Conservation (phyloP, 2,329 filamentous ascomycete species). For the Sporothrix sp. region DNA sequence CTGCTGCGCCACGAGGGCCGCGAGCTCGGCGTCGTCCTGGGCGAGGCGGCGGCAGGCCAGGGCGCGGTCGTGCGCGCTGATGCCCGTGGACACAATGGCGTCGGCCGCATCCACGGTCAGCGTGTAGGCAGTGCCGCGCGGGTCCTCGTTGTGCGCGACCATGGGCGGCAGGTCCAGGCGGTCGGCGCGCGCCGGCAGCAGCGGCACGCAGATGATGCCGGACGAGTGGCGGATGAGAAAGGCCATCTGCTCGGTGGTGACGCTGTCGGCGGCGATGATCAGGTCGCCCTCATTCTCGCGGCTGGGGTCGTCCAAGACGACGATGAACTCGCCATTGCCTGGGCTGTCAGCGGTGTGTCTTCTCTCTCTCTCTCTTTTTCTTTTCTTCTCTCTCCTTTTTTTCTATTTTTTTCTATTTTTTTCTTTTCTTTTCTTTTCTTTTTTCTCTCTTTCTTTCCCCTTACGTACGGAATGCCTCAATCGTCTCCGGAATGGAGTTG, state of each 20-base stretch:
- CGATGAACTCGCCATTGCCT: constrained; percentile 60
- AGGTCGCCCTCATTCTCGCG: constrained; percentile 98
- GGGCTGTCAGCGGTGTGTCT: neutral
- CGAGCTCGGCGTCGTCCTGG: constrained; percentile 14
- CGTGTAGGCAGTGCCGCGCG: constrained; percentile 86
- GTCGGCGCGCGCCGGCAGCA: constrained; percentile 58
- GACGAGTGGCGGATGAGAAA: constrained; percentile 91
- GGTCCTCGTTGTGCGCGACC: constrained; percentile 67
- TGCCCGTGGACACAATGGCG: constrained; percentile 72
- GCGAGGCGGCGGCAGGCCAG: constrained; percentile 73
- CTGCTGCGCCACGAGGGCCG: constrained; percentile 3
- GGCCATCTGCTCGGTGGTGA: constrained; percentile 85
- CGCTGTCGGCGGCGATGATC: constrained; percentile 78
- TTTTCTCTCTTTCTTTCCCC: neutral
- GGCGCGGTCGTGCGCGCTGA: constrained; percentile 78
- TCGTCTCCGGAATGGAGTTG: constrained; percentile 55
- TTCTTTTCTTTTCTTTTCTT: neutral
- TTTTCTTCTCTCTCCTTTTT: neutral
- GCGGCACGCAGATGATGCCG: constrained; percentile 83
- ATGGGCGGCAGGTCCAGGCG: constrained; percentile 78
- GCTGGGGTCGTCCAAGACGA: constrained; percentile 83
- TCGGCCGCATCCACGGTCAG: constrained; percentile 74
- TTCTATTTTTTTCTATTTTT: neutral
- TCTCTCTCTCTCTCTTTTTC: neutral
- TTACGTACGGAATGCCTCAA: constrained; percentile 53